Evolutionary conservation across 768 basidiomycete genomes (phyloP), one percentile per base, ranked within the genome.

Genomic region (Tubosaeta brunneosetosa): DNA sequence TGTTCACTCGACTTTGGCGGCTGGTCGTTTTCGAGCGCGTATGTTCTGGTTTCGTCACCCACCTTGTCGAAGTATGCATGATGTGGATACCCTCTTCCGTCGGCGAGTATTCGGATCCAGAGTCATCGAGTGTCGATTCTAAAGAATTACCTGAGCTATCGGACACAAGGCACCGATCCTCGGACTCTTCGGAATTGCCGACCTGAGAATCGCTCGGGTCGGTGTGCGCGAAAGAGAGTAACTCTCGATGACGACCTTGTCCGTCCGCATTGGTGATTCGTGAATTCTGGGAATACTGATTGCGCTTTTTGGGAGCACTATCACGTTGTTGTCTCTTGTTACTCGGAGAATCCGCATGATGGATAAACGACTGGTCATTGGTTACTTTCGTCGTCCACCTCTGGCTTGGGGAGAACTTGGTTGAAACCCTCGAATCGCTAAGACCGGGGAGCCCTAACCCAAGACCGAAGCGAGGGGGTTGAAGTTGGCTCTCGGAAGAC

Each of bases 71-170:
- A n/a, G 22, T 33, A 12, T 29, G 50, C 2, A 47, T 13, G 12
- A 22, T 38, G 25, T 42, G 45, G 12, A 51, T 45, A 29, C 55
- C 46, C 40, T 68, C 63, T n/a, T 65, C 66, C 22, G 44, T 62
- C 4, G 62, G 56, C 14, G 66, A 67, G 52, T 69, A 66, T 51
- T 71, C 72, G 6, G 62, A 67, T 34, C 59, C 65, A 41, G 66
- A 65, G 27, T 68, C 70, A 27, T 63, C 55, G 10, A 53, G 59
- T 12, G 47, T 60, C 4, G 59, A 58, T 14, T 58, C 61, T 22
- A 58, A 44, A 29, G 65, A 65, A 52, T 58, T 44, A 3, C 57
- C 58, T 0, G 64, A 66, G 4, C 51, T 53, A 19, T 61, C 57
- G 4, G 64, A 61, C 16, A 25, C 46, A 27, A 52, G 52, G 41